Evolutionary conservation across 2,329 filamentous ascomycete genomes (phyloP).

Genomic region (Nigrospora osmanthi): DNA sequence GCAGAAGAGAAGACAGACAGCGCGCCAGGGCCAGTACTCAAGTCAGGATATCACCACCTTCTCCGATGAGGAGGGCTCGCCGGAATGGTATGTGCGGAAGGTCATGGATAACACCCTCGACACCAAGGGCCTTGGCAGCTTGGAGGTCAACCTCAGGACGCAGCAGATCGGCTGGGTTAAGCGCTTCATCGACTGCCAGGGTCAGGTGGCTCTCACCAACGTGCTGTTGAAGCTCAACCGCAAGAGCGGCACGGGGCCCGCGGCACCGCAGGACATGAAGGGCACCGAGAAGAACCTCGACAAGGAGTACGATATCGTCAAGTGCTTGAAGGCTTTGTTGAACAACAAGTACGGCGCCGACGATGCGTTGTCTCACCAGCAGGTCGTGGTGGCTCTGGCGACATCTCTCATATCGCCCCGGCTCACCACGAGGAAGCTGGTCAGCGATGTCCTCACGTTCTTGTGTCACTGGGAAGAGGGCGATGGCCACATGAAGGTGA

Average conservation of each 20-base stretch:
- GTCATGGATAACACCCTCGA: constrained; percentile 95
- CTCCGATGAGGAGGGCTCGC: constrained; percentile 89
- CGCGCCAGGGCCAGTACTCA: constrained; percentile 63
- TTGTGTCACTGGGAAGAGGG: constrained; percentile 87
- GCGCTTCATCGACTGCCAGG: constrained; percentile 93
- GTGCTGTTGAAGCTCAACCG: constrained; percentile 90
- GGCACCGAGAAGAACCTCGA: constrained; percentile 73
- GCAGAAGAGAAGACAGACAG: constrained; percentile 75
- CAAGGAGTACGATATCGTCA: constrained; percentile 93
- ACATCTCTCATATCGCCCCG: constrained; percentile 83
- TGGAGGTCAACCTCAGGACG: constrained; percentile 90
- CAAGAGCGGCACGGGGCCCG: constrained; percentile 67
- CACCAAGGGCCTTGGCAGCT: constrained; percentile 80
- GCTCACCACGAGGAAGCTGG: constrained; percentile 84
- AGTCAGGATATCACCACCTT: constrained; percentile 64
- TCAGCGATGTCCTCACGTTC: constrained; percentile 94
- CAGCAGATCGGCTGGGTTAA: constrained; percentile 98
- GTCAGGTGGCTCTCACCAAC: constrained; percentile 91
- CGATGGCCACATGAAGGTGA: constrained; percentile 84
- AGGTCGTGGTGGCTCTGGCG: constrained; percentile 80
- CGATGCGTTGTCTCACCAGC: constrained; percentile 83
- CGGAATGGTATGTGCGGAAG: constrained; percentile 96
- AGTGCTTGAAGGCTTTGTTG: constrained; percentile 94
- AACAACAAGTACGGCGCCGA: constrained; percentile 99
- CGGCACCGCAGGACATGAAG: constrained; percentile 48